Base-by-base conservation (phyloP, 345 rosid species). In the Lumnitzera littorea region DNA sequence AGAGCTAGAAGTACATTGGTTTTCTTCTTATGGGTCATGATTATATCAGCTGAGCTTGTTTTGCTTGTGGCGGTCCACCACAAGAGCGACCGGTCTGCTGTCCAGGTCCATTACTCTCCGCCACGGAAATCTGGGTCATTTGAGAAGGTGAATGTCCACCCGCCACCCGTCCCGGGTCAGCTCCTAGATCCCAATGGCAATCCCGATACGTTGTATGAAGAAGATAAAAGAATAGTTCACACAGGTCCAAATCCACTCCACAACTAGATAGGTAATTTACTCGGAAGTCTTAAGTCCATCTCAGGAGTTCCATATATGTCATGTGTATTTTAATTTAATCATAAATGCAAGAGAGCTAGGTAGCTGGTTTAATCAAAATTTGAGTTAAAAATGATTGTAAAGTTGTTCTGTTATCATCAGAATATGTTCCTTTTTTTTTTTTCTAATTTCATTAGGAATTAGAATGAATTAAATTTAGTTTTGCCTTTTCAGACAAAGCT, bases 171-270 rank as follows among this genome's bases (percentile, higher is more conserved):
- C 12, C 70, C 63, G 11, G 36, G 29, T 3, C 50, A 17, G 10
- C 11, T n/a, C 46, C 31, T 27, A 31, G 67, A 62, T 60, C 58
- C 20, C 56, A 75, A 69, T 70, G 79, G 70, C 41, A 75, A 74
- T 72, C 82, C 74, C 17, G 77, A 60, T 64, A 49, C 17, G 9
- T 31, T 80, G 43, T 82, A 85, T 66, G 87, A 64, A 79, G 94
- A 91, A 15, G 86, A 87, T 55, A 84, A 85, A 84, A 87, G 97
- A 70, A 62, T 79, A 67, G 78, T 91, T 70, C 91, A 85, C 71
- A 85, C 97, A 43, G 97, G 97, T 70, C 97, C 97, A 20, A 91
- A 91, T 74, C 96, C 96, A 67, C 96, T 91, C 62, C 96, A 91
- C 75, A 91, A 91, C 85, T 91, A 69, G 62, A 24, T 24, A 60